These are phyloP conservation scores for Chrysochromulina parva DNA, from an alignment of 78 protist species.

Conservation along the genomic window DNA sequence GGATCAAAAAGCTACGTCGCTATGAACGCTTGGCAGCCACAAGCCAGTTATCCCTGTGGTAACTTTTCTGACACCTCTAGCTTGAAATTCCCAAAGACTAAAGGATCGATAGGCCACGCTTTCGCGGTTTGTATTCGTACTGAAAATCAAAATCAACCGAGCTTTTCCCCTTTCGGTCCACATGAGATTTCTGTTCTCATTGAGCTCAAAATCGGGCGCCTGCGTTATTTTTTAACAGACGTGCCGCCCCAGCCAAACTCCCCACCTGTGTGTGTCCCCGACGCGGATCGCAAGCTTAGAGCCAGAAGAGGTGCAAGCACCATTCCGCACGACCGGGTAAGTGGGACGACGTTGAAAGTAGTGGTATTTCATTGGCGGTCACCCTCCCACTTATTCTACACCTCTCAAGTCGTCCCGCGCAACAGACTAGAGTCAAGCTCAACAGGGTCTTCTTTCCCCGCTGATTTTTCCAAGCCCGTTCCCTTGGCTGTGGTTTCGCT, in stretches of 20 bases:
- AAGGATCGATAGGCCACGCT: slow-evolving; percentile 95
- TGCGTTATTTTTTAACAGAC: slow-evolving; percentile 85
- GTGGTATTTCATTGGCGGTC: slow-evolving; percentile 78
- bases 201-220: slow-evolving; percentile 88
- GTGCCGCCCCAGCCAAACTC: slow-evolving; percentile 95
- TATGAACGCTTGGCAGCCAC: slow-evolving; percentile 96
- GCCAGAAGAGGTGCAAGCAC: neutral
- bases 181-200: slow-evolving; percentile 86
- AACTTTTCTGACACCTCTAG: slow-evolving; percentile 96
- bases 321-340: slow-evolving; percentile 41
- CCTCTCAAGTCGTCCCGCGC: slow-evolving; percentile 61
- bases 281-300: neutral
- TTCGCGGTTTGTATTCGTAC: slow-evolving; percentile 89
- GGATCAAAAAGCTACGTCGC: slow-evolving; percentile 94
- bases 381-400: slow-evolving; percentile 83
- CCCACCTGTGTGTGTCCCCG: slow-evolving; percentile 79
- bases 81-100: slow-evolving; percentile 69
- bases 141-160: slow-evolving; percentile 84
- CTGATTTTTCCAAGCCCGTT: slow-evolving; percentile 87
- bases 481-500: slow-evolving; percentile 93
- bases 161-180: slow-evolving; percentile 86
- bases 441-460: slow-evolving; percentile 95
- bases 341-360: slow-evolving; percentile 64
- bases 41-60: slow-evolving; percentile 97
- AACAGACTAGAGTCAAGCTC: slow-evolving; percentile 92